Base-by-base conservation (phyloP, 306 rosid genomes). In the Senna siamea region DNA sequence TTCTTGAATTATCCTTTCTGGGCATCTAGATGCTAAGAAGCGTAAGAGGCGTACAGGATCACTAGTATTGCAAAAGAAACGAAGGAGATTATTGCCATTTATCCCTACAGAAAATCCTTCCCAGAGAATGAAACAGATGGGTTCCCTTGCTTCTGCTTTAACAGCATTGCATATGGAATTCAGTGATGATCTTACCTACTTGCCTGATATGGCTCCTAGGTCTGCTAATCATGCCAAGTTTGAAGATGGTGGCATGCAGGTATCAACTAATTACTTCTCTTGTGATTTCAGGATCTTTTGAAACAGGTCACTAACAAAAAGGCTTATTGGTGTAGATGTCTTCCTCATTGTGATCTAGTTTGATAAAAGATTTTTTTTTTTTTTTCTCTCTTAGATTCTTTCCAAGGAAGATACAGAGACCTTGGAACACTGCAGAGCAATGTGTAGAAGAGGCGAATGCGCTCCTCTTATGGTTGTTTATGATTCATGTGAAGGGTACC, bases 171-270 rank as follows among this genome's bases (percentile, higher is more conserved):
- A 72, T 41, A 84, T 92, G 81, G 80, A 92, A 73, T 92, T 89
- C 82, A 79, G 89, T 67, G 89, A 92, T 74, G 81, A 85, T n/a
- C 87, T 92, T 59, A 86, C 90, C 34, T 92, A 92, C 74, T 5
- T 60, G 63, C 81, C 84, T 17, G 81, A 55, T 74, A 89, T 91
- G 95, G 93, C 93, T 73, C 84, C 96, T 61, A 81, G 79, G 78
- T 80, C 86, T 56, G 87, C 93, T 2, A 92, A 92, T 73, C 85
- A 35, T 63, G 79, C 97, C 60, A 41, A 43, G 28, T 80, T 83
- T 43, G 97, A 92, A 80, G 54, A 74, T 10, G 96, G 96, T 52
- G 97, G 96, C 84, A 92, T 92, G 91, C 97, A 92, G 97, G 97
- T 92, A 66, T 80, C 68, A 72, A 48, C 52, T 76, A 20, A 59